Percentiles rank a stretch among this genome's conserved stretches.
Evolutionary conservation across 306 rosid species (phyloP).

Genomic region (Acmispon strigosus): DNA sequence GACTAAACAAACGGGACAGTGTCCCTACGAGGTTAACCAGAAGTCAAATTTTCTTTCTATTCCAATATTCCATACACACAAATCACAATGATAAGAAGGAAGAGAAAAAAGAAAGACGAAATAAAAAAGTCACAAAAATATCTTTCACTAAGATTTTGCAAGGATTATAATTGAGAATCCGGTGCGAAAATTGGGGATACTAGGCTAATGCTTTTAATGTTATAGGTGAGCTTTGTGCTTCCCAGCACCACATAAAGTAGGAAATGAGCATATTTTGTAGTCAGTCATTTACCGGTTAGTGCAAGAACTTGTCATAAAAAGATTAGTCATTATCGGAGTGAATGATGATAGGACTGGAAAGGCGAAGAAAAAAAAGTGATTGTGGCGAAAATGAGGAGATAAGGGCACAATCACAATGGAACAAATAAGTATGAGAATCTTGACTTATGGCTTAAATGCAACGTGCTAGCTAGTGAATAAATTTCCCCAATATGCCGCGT

Average conservation of each 20-base stretch:
- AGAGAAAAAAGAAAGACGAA: neutral
- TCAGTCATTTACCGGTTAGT: too few species aligned
- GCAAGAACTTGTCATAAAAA: too few species aligned
- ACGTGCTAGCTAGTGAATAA: neutral
- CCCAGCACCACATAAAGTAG: neutral
- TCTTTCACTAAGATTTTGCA: slow-evolving; percentile 27
- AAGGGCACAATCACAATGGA: neutral
- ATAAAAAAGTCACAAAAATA: neutral
- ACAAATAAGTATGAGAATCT: slow-evolving; percentile 29
- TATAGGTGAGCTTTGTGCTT: neutral
- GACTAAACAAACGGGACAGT: neutral
- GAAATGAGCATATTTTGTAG: too few species aligned
- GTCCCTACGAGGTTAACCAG: slow-evolving; percentile 16
- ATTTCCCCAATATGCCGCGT: neutral
- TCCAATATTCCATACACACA: neutral
- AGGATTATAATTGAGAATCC: neutral
- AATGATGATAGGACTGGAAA: slow-evolving; percentile 20
- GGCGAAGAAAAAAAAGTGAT: neutral
- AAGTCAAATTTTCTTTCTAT: neutral
- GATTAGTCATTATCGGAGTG: too few species aligned
- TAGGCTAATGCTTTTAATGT: neutral
- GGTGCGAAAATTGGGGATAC: neutral
- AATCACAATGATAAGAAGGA: neutral
- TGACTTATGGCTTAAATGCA: slow-evolving; percentile 17
- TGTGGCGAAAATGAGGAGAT: slow-evolving; percentile 13